Conservation (phyloP, 2,329 filamentous ascomycete genomes). For the Epichloe sibirici region DNA sequence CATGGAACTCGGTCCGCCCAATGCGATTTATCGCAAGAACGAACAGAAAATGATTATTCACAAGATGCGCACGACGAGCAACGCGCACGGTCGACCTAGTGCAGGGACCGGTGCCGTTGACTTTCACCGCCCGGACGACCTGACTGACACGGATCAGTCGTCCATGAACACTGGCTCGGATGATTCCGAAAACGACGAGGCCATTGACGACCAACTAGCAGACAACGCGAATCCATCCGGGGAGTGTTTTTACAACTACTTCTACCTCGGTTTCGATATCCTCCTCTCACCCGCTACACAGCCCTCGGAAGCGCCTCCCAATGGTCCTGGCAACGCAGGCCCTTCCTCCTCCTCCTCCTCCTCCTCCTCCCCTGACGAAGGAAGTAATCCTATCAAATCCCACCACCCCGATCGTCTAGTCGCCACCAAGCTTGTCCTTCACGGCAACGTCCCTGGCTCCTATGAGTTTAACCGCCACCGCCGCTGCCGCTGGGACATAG, state of each 20-base stretch:
- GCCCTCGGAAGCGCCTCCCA: slow-evolving; percentile 49
- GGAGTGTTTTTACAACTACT: slow-evolving; percentile 95
- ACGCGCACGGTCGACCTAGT: slow-evolving; percentile 35
- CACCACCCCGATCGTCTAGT: slow-evolving; percentile 54
- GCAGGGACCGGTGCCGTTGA: slow-evolving; percentile 27
- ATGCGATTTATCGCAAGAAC: slow-evolving; percentile 86
- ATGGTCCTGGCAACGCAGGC: slow-evolving; percentile 1
- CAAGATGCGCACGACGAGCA: slow-evolving; percentile 44
- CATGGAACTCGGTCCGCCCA: slow-evolving; percentile 81
- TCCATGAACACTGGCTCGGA: slow-evolving; percentile 61
- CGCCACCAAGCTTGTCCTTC: slow-evolving; percentile 83
- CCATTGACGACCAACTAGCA: slow-evolving; percentile 43
- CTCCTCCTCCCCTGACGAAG: slow-evolving; percentile 10
- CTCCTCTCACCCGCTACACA: slow-evolving; percentile 67
- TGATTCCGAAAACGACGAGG: slow-evolving; percentile 48
- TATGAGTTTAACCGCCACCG: slow-evolving; percentile 95
- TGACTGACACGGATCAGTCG: slow-evolving; percentile 63
- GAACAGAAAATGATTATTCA: slow-evolving; percentile 85
- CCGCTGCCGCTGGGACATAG: slow-evolving; percentile 74
- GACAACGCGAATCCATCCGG: slow-evolving; percentile 40
- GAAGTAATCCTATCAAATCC: slow-evolving; percentile 24
- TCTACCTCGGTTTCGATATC: slow-evolving; percentile 87
- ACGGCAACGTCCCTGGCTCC: slow-evolving; percentile 88
- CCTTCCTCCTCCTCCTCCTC: slow-evolving; percentile 1
- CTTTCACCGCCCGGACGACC: slow-evolving; percentile 38